Evolutionary conservation across 2,329 filamentous ascomycete genomes (phyloP).

Genomic region (Bipolaris sorokiniana): DNA sequence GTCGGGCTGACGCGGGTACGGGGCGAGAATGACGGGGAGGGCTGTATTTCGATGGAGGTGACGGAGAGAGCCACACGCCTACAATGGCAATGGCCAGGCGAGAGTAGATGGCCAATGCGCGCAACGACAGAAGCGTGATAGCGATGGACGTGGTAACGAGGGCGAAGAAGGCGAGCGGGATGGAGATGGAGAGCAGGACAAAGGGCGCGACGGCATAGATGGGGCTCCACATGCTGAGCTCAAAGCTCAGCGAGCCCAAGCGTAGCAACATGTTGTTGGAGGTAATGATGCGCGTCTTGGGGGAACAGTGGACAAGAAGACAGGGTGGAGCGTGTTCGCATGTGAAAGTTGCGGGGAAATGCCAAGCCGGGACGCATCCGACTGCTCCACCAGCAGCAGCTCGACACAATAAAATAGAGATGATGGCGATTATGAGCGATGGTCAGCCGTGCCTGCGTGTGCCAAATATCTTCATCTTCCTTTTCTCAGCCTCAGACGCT

Average conservation of each 20-base stretch:
- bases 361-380: constrained; percentile 13
- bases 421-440: not conserved
- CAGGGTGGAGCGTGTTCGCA: constrained; percentile 13
- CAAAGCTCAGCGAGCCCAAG: constrained; percentile 18
- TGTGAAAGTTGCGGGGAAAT: constrained; percentile 28
- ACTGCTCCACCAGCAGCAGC: not conserved
- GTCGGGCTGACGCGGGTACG: constrained; percentile 18
- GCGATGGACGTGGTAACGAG: constrained; percentile 49
- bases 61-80: constrained; percentile 45
- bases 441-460: not conserved
- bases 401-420: not conserved
- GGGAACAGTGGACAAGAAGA: not conserved
- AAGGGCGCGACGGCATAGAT: constrained; percentile 46
- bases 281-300: not conserved
- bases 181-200: constrained; percentile 45
- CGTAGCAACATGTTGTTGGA: constrained; percentile 21
- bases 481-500: not conserved
- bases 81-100: constrained; percentile 51
- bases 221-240: constrained; percentile 35
- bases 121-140: constrained; percentile 47
- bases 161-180: constrained; percentile 50
- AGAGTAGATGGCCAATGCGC: constrained; percentile 51
- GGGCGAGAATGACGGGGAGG: constrained; percentile 19
- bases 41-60: constrained; percentile 21
- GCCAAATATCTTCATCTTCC: not conserved